Base-by-base conservation (phyloP, 2,329 filamentous ascomycete genomes). In the Ascochyta koolunga region DNA sequence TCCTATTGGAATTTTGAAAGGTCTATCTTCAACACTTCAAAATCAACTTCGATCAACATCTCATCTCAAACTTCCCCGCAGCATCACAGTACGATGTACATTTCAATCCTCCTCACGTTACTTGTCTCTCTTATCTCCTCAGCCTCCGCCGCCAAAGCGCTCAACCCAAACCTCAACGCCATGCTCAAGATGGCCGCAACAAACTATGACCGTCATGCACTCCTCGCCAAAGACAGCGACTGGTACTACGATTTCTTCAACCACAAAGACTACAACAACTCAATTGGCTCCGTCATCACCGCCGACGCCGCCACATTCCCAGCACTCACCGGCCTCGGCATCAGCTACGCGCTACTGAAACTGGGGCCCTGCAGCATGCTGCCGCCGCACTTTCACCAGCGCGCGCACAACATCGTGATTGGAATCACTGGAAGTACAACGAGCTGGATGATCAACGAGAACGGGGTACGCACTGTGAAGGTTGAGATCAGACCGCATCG, bases 291-390 rank as follows among this genome's bases (percentile, higher is more conserved):
- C 15, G 81, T 83, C 29, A 74, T 80, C 58, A 83, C 80, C 59
- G 81, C 81, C 59, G 81, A 82, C 58, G 77, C 78, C 11, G 79
- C 79, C 16, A 82, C 79, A 18, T 82, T 82, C 59, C 80, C 80
- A 5, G 79, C 79, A 16, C 69, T 79, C 1, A 74, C 75, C 13
- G 77, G 76, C 18, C 74, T 80, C 29, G 79, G 79, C 33, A 77
- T 83, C 70, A 82, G 78, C 13, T 64, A 80, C 65, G 78, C 75
- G 6, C 69, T 79, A 38, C 64, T 80, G 25, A 72, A 68, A 56
- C 73, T 83, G 7, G 81, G 81, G 0, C 79, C 81, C 3, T 83
- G 81, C 62, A 76, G 77, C 15, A 82, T 82, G 76, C 71, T 83
- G 15, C 78, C 80, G 13, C 78, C 79, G 5, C 81, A 83, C 61